phyloP scores from a whole-genome alignment of 73 alveolate species.

The Tetrahymena elliotti region DNA sequence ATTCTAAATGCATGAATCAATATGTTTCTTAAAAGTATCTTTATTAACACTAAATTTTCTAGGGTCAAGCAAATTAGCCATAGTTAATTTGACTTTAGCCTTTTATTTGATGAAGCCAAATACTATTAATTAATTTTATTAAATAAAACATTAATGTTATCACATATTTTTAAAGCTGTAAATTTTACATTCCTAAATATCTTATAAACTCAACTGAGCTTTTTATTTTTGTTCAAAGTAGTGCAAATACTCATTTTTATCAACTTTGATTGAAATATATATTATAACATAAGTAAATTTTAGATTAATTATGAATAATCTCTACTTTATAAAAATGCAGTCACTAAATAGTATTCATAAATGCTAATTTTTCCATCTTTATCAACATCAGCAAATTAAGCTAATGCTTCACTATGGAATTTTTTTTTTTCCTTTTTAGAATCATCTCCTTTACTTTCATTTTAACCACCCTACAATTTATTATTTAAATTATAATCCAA shows the following conservation, averaged over 20 bases:
- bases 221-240: neutral
- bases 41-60: neutral
- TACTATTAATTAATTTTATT: neutral
- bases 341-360: neutral
- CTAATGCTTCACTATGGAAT: neutral
- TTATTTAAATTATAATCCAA: neutral
- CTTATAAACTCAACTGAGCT: neutral
- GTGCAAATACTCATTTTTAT: neutral
- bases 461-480: neutral
- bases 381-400: neutral
- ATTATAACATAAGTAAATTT: neutral
- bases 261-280: too few relatives aligned
- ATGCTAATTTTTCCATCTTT: neutral
- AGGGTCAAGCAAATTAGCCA: neutral
- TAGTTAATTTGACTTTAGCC: neutral
- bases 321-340: neutral
- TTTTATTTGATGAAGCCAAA: neutral
- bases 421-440: neutral
- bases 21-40: neutral
- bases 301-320: neutral
- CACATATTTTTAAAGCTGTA: too few relatives aligned
- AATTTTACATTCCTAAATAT: neutral
- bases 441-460: neutral
- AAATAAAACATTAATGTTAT: neutral
- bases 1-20: neutral